Percentiles rank a stretch among this genome's conserved stretches.
These are phyloP conservation scores for Apiospora sp. DNA, from an alignment of 2,329 filamentous ascomycete genomes.

Conservation along the genomic window DNA sequence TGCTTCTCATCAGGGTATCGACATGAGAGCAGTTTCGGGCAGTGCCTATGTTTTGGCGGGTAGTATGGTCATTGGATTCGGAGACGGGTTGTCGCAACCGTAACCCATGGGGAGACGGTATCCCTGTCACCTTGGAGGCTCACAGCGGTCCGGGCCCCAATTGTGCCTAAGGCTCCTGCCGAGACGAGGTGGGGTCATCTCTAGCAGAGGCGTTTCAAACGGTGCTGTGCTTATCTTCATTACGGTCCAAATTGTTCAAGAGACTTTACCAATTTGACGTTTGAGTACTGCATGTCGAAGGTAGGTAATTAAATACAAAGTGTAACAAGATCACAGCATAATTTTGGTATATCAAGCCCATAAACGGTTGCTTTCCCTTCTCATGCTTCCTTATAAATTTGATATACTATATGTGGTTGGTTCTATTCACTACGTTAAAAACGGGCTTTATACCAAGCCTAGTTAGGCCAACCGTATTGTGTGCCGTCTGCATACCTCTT, in stretches of 20 bases:
- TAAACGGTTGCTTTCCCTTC: background rate
- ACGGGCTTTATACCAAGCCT: background rate
- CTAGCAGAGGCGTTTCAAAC: background rate
- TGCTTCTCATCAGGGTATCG: slow-evolving; percentile 1
- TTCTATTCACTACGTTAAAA: background rate
- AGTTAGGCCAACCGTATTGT: background rate
- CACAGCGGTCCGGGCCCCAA: background rate
- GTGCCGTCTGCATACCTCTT: background rate
- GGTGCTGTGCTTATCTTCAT: background rate
- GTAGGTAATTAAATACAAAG: too few species aligned
- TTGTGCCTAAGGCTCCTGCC: slow-evolving; percentile 5
- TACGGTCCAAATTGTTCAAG: background rate
- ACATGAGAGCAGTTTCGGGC: background rate
- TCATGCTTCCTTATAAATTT: background rate
- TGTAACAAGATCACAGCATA: too few species aligned
- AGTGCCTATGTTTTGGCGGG: background rate
- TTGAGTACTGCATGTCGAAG: too few species aligned
- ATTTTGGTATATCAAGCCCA: background rate
- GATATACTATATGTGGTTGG: background rate
- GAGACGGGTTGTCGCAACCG: background rate
- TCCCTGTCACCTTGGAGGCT: background rate
- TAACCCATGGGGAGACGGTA: background rate
- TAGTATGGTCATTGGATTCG: background rate
- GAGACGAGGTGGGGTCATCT: background rate
- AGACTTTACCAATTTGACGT: too few species aligned